phyloP scores from a whole-genome alignment of 768 basidiomycete genomes.

The Coprinopsis marcescibilis region DNA sequence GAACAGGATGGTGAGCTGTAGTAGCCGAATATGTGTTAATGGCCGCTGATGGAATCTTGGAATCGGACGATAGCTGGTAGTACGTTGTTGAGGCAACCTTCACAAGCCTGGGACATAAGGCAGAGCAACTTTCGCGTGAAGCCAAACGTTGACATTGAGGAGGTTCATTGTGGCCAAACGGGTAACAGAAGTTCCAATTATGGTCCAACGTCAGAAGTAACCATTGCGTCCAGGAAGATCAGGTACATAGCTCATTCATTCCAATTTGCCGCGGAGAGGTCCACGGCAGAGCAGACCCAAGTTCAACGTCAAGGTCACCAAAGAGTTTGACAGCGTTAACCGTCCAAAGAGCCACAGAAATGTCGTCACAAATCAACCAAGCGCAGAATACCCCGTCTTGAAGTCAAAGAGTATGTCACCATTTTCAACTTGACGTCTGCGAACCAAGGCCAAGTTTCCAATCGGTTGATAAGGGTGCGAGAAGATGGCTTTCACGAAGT shows the following conservation, averaged over 20 bases:
- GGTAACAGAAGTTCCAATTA: slow-evolving; percentile 4
- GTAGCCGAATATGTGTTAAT: neutral
- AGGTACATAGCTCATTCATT: neutral
- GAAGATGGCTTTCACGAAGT: slow-evolving; percentile 5
- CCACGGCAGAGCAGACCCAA: slow-evolving; percentile 1
- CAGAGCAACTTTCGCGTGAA: too few relatives aligned
- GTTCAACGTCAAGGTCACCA: neutral
- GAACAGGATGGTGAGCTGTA: neutral
- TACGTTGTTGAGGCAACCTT: too few relatives aligned
- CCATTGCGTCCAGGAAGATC: neutral
- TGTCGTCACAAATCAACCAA: too few relatives aligned
- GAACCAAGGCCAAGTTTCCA: neutral
- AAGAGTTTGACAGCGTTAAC: too few relatives aligned
- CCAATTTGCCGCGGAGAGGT: slow-evolving; percentile 6
- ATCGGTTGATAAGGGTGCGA: neutral
- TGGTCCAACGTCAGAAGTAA: neutral
- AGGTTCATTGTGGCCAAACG: neutral
- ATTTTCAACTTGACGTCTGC: slow-evolving; percentile 9
- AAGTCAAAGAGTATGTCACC: too few relatives aligned
- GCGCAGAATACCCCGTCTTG: too few relatives aligned
- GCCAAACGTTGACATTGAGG: neutral
- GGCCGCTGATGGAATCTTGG: neutral
- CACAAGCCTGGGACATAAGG: too few relatives aligned
- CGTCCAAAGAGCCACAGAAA: too few relatives aligned
- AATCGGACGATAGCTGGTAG: neutral